These are phyloP conservation scores for Termitomyces sp. DNA, from an alignment of 768 basidiomycete genomes.

Conservation along the genomic window DNA sequence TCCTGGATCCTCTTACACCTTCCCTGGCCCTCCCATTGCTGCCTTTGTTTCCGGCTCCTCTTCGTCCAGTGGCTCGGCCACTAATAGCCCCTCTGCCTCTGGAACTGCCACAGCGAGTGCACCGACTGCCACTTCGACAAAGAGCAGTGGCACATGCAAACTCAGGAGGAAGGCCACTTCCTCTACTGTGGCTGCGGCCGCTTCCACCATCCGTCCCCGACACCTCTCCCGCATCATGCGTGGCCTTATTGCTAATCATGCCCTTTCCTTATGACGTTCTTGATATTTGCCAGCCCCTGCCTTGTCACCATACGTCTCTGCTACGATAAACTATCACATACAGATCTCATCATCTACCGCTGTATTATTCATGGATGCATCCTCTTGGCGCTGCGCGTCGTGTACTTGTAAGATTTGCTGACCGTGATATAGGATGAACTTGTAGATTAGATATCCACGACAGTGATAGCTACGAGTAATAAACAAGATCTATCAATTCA, in stretches of 20 bases:
- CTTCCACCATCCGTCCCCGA: conserved; percentile 14
- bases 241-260: conserved; percentile 15
- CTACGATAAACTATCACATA: not conserved
- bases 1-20: conserved; percentile 26
- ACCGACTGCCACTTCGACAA: conserved; percentile 8
- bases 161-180: conserved; percentile 9
- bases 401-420: conserved; percentile 1
- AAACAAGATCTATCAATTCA: too few species aligned
- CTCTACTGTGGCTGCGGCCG: not conserved
- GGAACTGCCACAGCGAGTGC: conserved; percentile 3
- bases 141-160: conserved; percentile 14
- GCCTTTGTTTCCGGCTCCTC: conserved; percentile 26
- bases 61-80: not conserved
- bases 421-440: not conserved
- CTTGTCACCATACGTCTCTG: not conserved
- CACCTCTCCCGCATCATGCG: conserved; percentile 26
- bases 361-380: not conserved
- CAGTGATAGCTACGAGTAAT: not conserved
- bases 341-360: not conserved
- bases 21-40: conserved; percentile 52
- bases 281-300: not conserved
- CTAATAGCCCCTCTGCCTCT: conserved; percentile 1
- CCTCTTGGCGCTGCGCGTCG: not conserved
- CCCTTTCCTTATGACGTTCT: not conserved
- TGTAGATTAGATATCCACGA: not conserved